phyloP scores from a whole-genome alignment of 305 asterid genomes.

The Stenogyne calaminthoides region DNA sequence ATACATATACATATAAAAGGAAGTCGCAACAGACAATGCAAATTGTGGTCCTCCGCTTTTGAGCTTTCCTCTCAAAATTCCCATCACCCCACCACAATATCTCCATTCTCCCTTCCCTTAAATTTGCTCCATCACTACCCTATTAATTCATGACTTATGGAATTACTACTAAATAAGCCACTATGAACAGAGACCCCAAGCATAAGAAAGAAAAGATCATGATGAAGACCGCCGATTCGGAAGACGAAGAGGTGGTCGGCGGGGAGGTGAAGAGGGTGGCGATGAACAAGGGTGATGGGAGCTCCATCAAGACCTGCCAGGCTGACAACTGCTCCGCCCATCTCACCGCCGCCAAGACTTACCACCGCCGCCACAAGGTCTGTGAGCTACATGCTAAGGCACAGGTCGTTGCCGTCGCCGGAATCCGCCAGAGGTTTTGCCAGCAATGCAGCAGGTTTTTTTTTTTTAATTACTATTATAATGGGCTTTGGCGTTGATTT shows the following conservation, averaged over 20 bases:
- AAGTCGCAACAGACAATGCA: conserved; percentile 27
- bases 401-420: conserved; percentile 61
- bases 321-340: conserved; percentile 75
- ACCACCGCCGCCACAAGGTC: conserved; percentile 82
- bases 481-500: conserved; percentile 29
- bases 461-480: neutral
- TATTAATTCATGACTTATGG: conserved; percentile 18
- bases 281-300: too few relatives aligned
- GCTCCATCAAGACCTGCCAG: conserved; percentile 62
- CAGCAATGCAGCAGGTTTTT: conserved; percentile 91
- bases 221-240: conserved; percentile 32
- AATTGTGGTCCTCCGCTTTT: conserved; percentile 67
- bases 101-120: neutral
- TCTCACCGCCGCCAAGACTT: conserved; percentile 64
- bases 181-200: neutral
- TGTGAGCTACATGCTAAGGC: conserved; percentile 84
- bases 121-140: conserved; percentile 1
- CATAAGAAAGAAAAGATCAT: conserved; percentile 27
- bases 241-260: conserved; percentile 31
- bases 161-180: neutral
- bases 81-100: conserved; percentile 49
- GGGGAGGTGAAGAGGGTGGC: conserved; percentile 43
- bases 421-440: conserved; percentile 77
- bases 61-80: conserved; percentile 45
- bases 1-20: neutral